These are phyloP conservation scores for Suaeda aralocaspica DNA, from an alignment of 148 eudicot genomes.

Conservation along the genomic window DNA sequence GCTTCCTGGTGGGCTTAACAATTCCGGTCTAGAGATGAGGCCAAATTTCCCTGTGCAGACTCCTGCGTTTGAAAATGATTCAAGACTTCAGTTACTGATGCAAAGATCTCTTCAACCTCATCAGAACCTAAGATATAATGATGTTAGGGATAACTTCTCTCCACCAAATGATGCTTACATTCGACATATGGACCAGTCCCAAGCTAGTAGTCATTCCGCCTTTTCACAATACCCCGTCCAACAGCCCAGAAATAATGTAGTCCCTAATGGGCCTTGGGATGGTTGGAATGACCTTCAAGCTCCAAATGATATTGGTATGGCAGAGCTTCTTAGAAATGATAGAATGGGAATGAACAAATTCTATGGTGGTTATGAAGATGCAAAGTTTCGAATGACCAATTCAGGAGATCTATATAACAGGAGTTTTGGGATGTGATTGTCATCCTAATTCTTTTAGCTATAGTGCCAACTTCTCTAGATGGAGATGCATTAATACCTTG, in stretches of 20 bases:
- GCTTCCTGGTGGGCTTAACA: conserved; percentile 50
- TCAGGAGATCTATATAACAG: conserved; percentile 63
- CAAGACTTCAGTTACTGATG: conserved; percentile 58
- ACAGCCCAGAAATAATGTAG: conserved; percentile 46
- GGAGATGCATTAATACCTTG: conserved; percentile 21
- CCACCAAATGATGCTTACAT: conserved; percentile 47
- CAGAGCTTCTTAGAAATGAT: conserved; percentile 61
- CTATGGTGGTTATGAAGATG: conserved; percentile 58
- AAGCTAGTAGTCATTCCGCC: conserved; percentile 33
- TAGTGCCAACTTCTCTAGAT: conserved; percentile 16
- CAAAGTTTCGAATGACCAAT: conserved; percentile 60
- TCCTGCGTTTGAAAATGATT: conserved; percentile 56
- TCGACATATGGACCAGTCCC: conserved; percentile 56
- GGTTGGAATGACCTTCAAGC: conserved; percentile 39
- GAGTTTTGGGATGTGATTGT: conserved; percentile 68
- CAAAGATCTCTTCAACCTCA: conserved; percentile 63
- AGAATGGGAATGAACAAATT: conserved; percentile 54
- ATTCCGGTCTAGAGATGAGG: conserved; percentile 46
- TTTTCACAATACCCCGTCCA: conserved; percentile 42
- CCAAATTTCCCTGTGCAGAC: conserved; percentile 48
- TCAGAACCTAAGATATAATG: conserved; percentile 54
- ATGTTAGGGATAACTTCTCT: conserved; percentile 41
- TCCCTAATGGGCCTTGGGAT: conserved; percentile 78
- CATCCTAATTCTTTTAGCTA: conserved; percentile 15
- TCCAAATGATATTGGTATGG: conserved; percentile 43